These are phyloP conservation scores for Curvularia eragrostidis DNA, from an alignment of 2,329 filamentous ascomycete genomes.

Conservation along the genomic window DNA sequence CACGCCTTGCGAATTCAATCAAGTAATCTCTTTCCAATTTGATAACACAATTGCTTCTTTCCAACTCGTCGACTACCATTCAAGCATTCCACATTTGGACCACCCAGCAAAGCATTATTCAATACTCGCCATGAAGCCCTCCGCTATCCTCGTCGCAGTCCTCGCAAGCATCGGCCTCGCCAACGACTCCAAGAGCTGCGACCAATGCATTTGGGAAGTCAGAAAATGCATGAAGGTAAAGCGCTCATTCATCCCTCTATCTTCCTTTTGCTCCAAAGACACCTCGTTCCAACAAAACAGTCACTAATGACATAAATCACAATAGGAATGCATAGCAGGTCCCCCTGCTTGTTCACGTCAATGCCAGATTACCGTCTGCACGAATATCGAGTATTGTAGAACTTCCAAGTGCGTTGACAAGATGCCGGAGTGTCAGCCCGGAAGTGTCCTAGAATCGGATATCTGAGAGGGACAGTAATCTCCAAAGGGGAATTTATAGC, in stretches of 20 bases:
- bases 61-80: no score
- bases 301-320: neutral
- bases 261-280: neutral
- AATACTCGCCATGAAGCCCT: conserved; percentile 1
- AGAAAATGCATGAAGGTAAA: neutral
- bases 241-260: neutral
- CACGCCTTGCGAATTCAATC: no score
- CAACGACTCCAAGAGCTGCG: neutral
- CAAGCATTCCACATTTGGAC: neutral
- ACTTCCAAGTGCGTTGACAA: neutral
- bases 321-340: neutral
- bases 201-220: neutral
- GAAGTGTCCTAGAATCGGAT: neutral
- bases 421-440: neutral
- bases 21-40: no score
- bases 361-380: neutral
- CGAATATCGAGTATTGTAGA: no score
- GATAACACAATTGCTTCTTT: no score
- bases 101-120: neutral
- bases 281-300: neutral
- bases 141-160: neutral
- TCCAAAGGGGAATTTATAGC: neutral
- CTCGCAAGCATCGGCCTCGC: neutral
- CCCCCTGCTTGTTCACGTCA: neutral
- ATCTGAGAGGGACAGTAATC: neutral